Evolutionary conservation across 2,329 filamentous ascomycete genomes (phyloP), one percentile per base, ranked within the genome.

Genomic region (Plectosphaerella sp.): DNA sequence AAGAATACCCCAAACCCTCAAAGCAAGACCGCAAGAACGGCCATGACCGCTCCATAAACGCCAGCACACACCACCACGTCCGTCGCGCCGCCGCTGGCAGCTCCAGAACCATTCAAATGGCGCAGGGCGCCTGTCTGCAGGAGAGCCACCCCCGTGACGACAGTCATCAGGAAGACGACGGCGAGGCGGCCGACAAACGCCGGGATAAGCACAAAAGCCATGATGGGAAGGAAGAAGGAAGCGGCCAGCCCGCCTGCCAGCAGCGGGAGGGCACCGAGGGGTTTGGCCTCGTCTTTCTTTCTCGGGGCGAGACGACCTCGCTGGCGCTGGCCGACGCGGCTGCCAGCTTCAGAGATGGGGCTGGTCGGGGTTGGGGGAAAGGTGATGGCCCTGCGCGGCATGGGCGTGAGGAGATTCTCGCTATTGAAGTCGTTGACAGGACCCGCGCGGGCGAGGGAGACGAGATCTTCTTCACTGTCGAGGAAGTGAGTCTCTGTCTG

Each of bases 401-500:
- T 53, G 15, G 55, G 55, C 6, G 55, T 56, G 24, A 47, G 45
- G 16, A 57, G 51, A 4, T 57, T 47, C 16, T 54, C 55, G n/a
- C 25, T 24, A 3, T 12, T 50, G 10, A 50, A 48, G 4, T 47
- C 37, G 22, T 20, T 20, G 1, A 14, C 28, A 3, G 10, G 22
- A 2, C 35, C 15, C 1, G 54, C 12, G 3, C 54, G 54, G 10
- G 62, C 62, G 3, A 75, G 55, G 11, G 71, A 72, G 18, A 87
- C 64, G 12, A 88, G 72, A 57, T 87, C 84, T 5, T 77, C 68
- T 12, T 69, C 63, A 4, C 70, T 67, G 39, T 82, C 75, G 5
- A 89, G 73, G 59, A 88, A 88, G 4, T 72, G 72, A 3, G 76
- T 75, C 64, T 91, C 87, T 9, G 69, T 62, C 41, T 83, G 74